These are phyloP conservation scores for Cystofilobasidium macerans DNA, from an alignment of 768 basidiomycete species.

Conservation along the genomic window DNA sequence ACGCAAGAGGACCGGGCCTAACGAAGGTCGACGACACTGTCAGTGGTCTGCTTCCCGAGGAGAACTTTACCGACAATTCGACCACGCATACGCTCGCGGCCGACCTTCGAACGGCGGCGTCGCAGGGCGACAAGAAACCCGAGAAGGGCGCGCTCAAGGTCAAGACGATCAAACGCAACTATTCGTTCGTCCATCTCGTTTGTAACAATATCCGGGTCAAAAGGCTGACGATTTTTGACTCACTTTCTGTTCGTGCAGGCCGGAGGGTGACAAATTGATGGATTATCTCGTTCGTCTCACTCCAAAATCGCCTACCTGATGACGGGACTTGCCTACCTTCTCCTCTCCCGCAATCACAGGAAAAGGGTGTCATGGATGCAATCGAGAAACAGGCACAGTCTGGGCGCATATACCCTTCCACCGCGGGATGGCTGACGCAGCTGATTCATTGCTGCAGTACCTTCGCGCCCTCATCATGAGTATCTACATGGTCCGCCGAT, in stretches of 20 bases:
- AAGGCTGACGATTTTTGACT: too few relatives aligned
- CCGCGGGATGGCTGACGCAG: background rate
- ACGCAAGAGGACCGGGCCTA: background rate
- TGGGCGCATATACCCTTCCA: background rate
- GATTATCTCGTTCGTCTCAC: background rate
- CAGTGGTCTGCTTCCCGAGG: background rate
- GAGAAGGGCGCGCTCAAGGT: background rate
- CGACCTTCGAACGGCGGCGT: background rate
- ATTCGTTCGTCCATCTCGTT: slow-evolving; percentile 3
- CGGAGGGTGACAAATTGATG: background rate
- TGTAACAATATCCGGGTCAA: too few relatives aligned
- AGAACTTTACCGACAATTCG: slow-evolving; percentile 1
- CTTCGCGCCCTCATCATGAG: background rate
- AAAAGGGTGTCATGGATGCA: slow-evolving; percentile 4
- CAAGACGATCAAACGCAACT: slow-evolving; percentile 2
- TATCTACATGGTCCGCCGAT: slow-evolving; percentile 1
- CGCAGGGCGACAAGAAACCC: background rate
- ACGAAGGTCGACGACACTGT: background rate
- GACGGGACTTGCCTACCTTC: background rate
- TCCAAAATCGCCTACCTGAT: background rate
- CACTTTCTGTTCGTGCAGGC: background rate
- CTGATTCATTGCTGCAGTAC: background rate
- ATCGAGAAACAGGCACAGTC: background rate
- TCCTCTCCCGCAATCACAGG: background rate
- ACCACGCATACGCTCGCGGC: background rate